Conservation (phyloP, 2,329 filamentous ascomycete species). For the Epicoccum nigrum region DNA sequence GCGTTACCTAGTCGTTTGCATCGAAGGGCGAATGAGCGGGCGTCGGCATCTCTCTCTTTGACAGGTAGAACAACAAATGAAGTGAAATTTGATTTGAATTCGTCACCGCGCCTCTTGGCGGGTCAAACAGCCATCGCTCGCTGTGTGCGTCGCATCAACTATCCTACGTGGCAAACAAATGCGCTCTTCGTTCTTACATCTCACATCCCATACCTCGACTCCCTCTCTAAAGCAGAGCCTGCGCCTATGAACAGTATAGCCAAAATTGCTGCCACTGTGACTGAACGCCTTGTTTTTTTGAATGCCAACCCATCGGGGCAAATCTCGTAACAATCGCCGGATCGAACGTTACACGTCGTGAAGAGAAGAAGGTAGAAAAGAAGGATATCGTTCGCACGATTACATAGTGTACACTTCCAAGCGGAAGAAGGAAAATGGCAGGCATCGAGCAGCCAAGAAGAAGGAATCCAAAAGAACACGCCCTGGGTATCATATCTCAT, state of each 20-base stretch:
- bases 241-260: constrained; percentile 11
- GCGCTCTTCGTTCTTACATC: constrained; percentile 1
- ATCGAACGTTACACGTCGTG: constrained; percentile 17
- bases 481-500: constrained; percentile 33
- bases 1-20: too few relatives aligned
- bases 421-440: constrained; percentile 26
- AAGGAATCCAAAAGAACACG: constrained; percentile 26
- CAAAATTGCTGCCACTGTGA: constrained; percentile 7
- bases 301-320: constrained; percentile 12
- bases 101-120: constrained; percentile 17
- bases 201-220: constrained; percentile 6
- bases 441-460: constrained; percentile 21
- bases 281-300: constrained; percentile 19
- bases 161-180: constrained; percentile 16
- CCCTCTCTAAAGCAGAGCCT: constrained; percentile 11
- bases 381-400: constrained; percentile 23
- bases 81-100: constrained; percentile 13
- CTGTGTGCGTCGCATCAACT: constrained; percentile 11
- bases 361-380: constrained; percentile 17
- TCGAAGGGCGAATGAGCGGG: too few relatives aligned
- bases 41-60: background rate
- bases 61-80: background rate
- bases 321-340: constrained; percentile 9
- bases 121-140: constrained; percentile 3
- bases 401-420: constrained; percentile 45